Evolutionary conservation across 768 basidiomycete genomes (phyloP), one percentile per base, ranked within the genome.

Genomic region (Xerocomellus chrysenteron): DNA sequence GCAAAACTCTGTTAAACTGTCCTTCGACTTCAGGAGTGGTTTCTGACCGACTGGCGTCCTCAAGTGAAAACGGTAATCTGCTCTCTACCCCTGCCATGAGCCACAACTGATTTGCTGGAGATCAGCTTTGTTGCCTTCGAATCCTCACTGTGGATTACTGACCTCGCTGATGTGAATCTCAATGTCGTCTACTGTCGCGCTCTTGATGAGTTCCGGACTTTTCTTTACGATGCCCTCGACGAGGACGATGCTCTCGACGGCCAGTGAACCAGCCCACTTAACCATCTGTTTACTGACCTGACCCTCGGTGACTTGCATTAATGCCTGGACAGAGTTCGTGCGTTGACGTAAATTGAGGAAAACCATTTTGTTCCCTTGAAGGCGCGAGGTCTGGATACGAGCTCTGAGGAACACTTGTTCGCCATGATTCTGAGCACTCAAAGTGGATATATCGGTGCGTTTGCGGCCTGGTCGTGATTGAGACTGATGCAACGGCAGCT

Each of bases 241-340:
- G 24, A 95, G 83, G 6, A 98, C 88, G 66, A 99, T 94, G 56
- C 88, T 91, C 76, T 99, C 97, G 65, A 83, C 82, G 28, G 87
- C 77, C 48, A 98, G 75, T 26, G 82, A 69, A 19, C 86, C 85
- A 17, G 87, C 83, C 89, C 90, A 98, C 74, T 94, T 97, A 39
- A 94, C 84, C 97, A 99, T 99, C 71, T 96, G 94, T 75, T 95
- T 98, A 59, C 92, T 95, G 28, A 98, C 81, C 65, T 83, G 86
- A 45, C 84, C 88, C 12, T 85, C 81, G 11, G 87, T 76, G 24
- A 90, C 83, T 47, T 78, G 73, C 57, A 96, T 77, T 40, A 98
- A 76, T 36, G 90, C 94, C 70, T 98, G 96, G 10, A 99, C 86
- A 53, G 95, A 80, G 67, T 88, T 81, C 14, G 82, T 87, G 63